A percentile compares a stretch with the other conserved stretches of the same genome.
phyloP scores from a whole-genome alignment of 2,329 filamentous ascomycete genomes.

The Emergomyces orientalis region DNA sequence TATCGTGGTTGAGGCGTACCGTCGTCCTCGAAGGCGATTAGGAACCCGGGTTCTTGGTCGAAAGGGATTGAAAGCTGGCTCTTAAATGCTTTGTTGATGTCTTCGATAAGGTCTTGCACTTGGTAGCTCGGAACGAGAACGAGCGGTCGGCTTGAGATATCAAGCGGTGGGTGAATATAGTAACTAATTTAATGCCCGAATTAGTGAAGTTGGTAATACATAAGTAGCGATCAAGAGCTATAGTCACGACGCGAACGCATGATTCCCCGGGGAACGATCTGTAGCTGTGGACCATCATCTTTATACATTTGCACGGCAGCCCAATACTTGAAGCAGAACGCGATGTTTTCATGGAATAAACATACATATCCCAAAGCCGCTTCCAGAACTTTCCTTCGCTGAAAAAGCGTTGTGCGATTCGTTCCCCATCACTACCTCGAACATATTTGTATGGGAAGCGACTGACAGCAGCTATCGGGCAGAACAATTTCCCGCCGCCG shows the following conservation, averaged over 20 bases:
- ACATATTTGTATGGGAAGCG: conserved; percentile 39
- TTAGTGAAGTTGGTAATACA: conserved; percentile 12
- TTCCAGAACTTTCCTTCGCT: conserved; percentile 39
- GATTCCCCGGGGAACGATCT: neutral
- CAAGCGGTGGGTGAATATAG: conserved; percentile 51
- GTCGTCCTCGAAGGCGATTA: conserved; percentile 52
- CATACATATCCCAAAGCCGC: conserved; percentile 69
- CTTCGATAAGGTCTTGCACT: conserved; percentile 53
- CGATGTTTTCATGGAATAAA: conserved; percentile 14
- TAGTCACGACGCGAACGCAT: neutral
- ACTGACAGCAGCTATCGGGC: conserved; percentile 30
- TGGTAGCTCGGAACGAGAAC: conserved; percentile 61
- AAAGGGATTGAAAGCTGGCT: conserved; percentile 52
- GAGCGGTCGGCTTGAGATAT: conserved; percentile 44
- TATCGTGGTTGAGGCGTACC: conserved; percentile 58
- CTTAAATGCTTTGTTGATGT: conserved; percentile 50
- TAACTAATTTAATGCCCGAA: conserved; percentile 42
- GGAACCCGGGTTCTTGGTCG: conserved; percentile 46
- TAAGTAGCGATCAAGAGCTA: neutral
- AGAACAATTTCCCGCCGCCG: conserved; percentile 19
- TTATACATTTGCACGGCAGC: neutral
- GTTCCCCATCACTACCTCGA: conserved; percentile 23
- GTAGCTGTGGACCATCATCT: no score
- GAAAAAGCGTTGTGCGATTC: conserved; percentile 33
- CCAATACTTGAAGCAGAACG: neutral